Evolutionary conservation across 306 rosid species (phyloP).

Genomic region (Trifolium subterraneum): DNA sequence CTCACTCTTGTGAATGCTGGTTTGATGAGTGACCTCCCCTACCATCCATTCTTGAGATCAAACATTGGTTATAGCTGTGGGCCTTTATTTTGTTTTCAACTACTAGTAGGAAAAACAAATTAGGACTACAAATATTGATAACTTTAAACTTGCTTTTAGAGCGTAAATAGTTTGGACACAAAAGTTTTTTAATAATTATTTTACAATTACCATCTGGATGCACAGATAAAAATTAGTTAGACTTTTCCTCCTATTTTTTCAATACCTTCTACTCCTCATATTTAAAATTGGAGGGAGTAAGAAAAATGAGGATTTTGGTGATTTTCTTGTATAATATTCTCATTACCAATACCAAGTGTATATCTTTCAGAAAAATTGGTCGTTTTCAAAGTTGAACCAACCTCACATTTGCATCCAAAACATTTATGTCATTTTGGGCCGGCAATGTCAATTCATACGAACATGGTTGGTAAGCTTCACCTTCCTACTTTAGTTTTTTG

Average conservation of each 20-base stretch:
- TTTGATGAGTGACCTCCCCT: conserved; percentile 45
- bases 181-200: too few relatives aligned
- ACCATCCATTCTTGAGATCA: conserved; percentile 37
- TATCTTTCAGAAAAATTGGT: conserved; percentile 3
- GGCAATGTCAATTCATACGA: conserved; percentile 36
- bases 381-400: conserved; percentile 43
- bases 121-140: not conserved
- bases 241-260: too few relatives aligned
- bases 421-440: conserved; percentile 40
- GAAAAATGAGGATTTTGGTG: not conserved
- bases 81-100: conserved; percentile 29
- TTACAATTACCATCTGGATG: too few relatives aligned
- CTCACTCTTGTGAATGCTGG: conserved; percentile 47
- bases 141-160: too few relatives aligned
- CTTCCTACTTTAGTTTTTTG: conserved; percentile 36
- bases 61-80: not conserved
- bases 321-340: not conserved
- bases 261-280: too few relatives aligned
- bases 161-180: too few relatives aligned
- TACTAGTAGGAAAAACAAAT: not conserved
- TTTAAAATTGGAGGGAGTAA: too few relatives aligned
- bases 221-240: too few relatives aligned
- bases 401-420: conserved; percentile 13
- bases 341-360: not conserved
- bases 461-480: conserved; percentile 52